Evolutionary conservation across 768 basidiomycete species (phyloP).

Genomic region (Xerocomus spinulosus): DNA sequence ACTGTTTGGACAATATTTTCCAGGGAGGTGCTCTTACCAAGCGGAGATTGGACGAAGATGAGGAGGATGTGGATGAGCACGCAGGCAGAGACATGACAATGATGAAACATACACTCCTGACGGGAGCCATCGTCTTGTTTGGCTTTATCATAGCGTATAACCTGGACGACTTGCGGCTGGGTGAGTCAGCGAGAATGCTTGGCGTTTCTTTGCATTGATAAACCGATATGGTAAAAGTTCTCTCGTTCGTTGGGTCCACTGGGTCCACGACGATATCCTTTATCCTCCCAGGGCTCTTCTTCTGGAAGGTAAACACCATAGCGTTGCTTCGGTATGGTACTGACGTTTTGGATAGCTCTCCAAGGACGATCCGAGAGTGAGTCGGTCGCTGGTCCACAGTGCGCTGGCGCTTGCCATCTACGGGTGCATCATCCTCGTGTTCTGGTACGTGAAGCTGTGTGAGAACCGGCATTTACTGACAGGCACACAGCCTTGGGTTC

Average conservation of each 20-base stretch:
- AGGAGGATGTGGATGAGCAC: constrained; percentile 52
- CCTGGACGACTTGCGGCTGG: constrained; percentile 72
- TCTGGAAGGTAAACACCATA: constrained; percentile 69
- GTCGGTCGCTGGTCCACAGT: constrained; percentile 51
- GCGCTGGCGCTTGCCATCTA: constrained; percentile 68
- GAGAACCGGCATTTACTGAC: constrained; percentile 1
- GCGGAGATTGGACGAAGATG: constrained; percentile 41
- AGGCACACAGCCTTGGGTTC: constrained; percentile 57
- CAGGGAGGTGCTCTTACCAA: constrained; percentile 38
- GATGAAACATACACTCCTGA: constrained; percentile 66
- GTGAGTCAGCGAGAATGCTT: constrained; percentile 37
- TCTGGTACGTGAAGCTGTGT: constrained; percentile 65
- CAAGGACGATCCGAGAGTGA: constrained; percentile 55
- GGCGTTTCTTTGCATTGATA: constrained; percentile 10
- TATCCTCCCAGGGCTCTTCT: constrained; percentile 90
- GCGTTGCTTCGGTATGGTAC: constrained; percentile 1
- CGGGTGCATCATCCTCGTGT: constrained; percentile 74
- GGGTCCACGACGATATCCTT: constrained; percentile 97
- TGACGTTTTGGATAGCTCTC: constrained; percentile 49
- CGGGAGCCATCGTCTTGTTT: constrained; percentile 54
- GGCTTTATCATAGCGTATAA: constrained; percentile 75
- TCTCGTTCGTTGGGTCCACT: constrained; percentile 95
- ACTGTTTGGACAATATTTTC: constrained; percentile 90
- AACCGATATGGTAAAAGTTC: constrained; percentile 48
- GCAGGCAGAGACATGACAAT: constrained; percentile 57